Percentiles rank a stretch among this genome's conserved stretches.
These are phyloP conservation scores for Wickerhamiella infanticola DNA, from an alignment of 1,139 yeast species.

Conservation along the genomic window DNA sequence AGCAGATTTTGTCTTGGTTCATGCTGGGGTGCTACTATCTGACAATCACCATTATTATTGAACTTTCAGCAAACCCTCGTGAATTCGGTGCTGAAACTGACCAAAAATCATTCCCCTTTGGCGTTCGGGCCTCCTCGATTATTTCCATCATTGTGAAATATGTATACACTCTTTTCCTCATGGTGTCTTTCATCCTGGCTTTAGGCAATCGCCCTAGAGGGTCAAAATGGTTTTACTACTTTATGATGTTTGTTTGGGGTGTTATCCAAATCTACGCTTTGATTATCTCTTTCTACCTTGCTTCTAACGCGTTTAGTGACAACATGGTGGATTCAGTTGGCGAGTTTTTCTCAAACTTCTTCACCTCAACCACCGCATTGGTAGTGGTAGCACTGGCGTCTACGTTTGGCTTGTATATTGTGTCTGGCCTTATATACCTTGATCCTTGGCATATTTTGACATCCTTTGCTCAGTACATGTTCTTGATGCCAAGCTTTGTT, in stretches of 20 bases:
- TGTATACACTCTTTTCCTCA: constrained; percentile 23
- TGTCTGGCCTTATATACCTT: constrained; percentile 53
- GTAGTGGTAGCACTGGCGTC: constrained; percentile 73
- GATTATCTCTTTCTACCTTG: constrained; percentile 26
- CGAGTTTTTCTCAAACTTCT: constrained; percentile 22
- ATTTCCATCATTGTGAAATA: constrained; percentile 26
- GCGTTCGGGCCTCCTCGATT: constrained; percentile 17
- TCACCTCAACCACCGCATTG: constrained; percentile 24
- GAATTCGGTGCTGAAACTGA: constrained; percentile 20
- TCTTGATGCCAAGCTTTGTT: constrained; percentile 79
- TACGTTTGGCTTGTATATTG: constrained; percentile 78
- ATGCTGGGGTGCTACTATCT: constrained; percentile 66
- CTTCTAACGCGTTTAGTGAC: constrained; percentile 22
- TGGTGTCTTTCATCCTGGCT: constrained; percentile 28
- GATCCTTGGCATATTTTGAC: constrained; percentile 96
- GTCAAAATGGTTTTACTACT: constrained; percentile 22
- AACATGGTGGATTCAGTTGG: constrained; percentile 11
- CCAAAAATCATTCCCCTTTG: constrained; percentile 22
- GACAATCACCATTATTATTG: constrained; percentile 41
- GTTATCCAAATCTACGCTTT: constrained; percentile 26
- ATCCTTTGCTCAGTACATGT: constrained; percentile 69
- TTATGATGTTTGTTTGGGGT: constrained; percentile 25
- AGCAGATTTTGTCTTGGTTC: constrained; percentile 64
- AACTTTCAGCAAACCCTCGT: constrained; percentile 27
- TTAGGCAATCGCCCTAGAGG: constrained; percentile 32